These are phyloP conservation scores for Tetrapisispora iriomotensis DNA, from an alignment of 805 yeast genomes.

Conservation along the genomic window DNA sequence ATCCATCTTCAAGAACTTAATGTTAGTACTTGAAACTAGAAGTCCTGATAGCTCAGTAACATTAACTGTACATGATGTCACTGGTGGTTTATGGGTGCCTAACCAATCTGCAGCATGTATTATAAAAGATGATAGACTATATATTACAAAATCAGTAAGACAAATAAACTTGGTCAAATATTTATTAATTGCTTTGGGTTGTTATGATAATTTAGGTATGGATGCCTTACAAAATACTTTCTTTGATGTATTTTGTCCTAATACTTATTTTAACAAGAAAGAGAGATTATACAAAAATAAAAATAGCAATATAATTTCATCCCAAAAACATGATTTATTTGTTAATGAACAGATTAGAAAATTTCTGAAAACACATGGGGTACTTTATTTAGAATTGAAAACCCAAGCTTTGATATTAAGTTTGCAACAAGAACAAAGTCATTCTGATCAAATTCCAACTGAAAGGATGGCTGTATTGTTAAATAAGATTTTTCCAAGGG, in stretches of 20 bases:
- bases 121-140: constrained; percentile 47
- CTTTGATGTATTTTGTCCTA: constrained; percentile 79
- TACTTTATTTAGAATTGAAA: constrained; percentile 72
- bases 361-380: constrained; percentile 71
- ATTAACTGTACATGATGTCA: constrained; percentile 55
- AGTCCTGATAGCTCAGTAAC: background rate
- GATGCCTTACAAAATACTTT: constrained; percentile 77
- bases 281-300: background rate
- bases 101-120: constrained; percentile 50
- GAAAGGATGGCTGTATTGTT: constrained; percentile 41
- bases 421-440: constrained; percentile 35
- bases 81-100: constrained; percentile 62
- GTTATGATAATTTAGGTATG: constrained; percentile 71
- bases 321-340: background rate
- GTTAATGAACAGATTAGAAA: constrained; percentile 33
- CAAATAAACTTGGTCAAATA: constrained; percentile 85
- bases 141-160: constrained; percentile 43
- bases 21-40: background rate
- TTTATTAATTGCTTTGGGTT: constrained; percentile 75
- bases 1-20: background rate
- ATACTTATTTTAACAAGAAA: constrained; percentile 23
- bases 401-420: constrained; percentile 95
- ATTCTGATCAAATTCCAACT: constrained; percentile 6
- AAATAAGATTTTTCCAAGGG: constrained; percentile 64
- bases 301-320: background rate